Evolutionary conservation across 495 filamentous ascomycete species (phyloP).

Genomic region (Halenospora varia): DNA sequence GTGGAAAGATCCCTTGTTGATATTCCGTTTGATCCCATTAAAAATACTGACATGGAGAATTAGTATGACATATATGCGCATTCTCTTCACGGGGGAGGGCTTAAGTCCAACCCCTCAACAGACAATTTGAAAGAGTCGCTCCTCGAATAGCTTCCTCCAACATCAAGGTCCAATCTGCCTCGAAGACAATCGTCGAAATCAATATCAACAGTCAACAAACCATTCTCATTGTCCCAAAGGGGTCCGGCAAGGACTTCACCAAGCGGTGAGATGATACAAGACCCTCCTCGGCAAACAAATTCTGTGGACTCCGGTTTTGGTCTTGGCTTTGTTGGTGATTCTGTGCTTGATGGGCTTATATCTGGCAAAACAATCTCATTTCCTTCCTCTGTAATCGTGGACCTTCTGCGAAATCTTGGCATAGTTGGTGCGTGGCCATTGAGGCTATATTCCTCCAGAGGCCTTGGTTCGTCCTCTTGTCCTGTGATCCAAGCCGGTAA

Average conservation of each 20-base stretch:
- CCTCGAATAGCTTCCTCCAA: constrained; percentile 37
- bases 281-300: constrained; percentile 65
- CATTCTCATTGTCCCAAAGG: constrained; percentile 75
- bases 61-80: no score
- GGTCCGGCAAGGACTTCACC: constrained; percentile 77
- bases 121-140: constrained; percentile 78
- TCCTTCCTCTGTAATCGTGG: constrained; percentile 37
- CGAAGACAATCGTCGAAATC: constrained; percentile 50
- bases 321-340: neutral
- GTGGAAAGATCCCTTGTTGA: no score
- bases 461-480: neutral
- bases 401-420: constrained; percentile 7
- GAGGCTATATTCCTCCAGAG: neutral
- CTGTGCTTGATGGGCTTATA: neutral
- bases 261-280: constrained; percentile 73
- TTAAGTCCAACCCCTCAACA: constrained; percentile 71
- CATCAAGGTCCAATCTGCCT: constrained; percentile 50
- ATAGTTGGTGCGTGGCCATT: neutral
- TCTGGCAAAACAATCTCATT: constrained; percentile 40
- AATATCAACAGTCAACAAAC: constrained; percentile 42
- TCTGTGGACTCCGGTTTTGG: constrained; percentile 2
- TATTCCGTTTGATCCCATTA: no score
- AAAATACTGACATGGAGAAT: no score
- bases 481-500: constrained; percentile 26
- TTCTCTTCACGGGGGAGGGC: constrained; percentile 65